Conservation (phyloP, 441 rosid species). For the Melastoma candidum region DNA sequence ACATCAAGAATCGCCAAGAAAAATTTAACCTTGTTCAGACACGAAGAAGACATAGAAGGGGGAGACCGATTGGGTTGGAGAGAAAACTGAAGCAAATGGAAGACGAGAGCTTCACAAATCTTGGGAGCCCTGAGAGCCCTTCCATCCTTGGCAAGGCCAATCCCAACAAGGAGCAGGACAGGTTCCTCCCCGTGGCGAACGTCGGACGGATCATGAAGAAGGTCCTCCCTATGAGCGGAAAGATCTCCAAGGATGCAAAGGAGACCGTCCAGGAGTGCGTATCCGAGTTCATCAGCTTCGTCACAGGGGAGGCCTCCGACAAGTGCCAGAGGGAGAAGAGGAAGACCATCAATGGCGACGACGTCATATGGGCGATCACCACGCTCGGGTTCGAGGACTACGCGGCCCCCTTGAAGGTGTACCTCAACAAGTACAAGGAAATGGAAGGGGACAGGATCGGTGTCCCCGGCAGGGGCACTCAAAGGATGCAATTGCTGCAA, state of each 20-base stretch:
- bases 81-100: no score
- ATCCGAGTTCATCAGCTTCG: slow-evolving; percentile 73
- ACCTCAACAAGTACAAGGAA: slow-evolving; percentile 51
- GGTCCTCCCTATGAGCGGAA: slow-evolving; percentile 51
- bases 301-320: slow-evolving; percentile 69
- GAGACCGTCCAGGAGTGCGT: slow-evolving; percentile 76
- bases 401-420: slow-evolving; percentile 42
- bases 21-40: background rate
- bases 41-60: no score
- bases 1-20: background rate
- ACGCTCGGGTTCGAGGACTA: slow-evolving; percentile 71
- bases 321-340: slow-evolving; percentile 69
- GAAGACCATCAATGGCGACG: slow-evolving; percentile 71
- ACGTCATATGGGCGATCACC: slow-evolving; percentile 65
- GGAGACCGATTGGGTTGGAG: no score
- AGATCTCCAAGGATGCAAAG: slow-evolving; percentile 70
- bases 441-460: slow-evolving; percentile 66
- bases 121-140: background rate
- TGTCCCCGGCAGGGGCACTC: slow-evolving; percentile 26
- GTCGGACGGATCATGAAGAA: slow-evolving; percentile 86
- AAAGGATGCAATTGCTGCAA: slow-evolving; percentile 16
- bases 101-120: no score
- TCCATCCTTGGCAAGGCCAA: slow-evolving; percentile 4
- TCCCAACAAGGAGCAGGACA: slow-evolving; percentile 58
- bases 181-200: slow-evolving; percentile 68